Evolutionary conservation across 2,329 filamentous ascomycete species (phyloP).

Genomic region (Dactylonectria macrodidyma): DNA sequence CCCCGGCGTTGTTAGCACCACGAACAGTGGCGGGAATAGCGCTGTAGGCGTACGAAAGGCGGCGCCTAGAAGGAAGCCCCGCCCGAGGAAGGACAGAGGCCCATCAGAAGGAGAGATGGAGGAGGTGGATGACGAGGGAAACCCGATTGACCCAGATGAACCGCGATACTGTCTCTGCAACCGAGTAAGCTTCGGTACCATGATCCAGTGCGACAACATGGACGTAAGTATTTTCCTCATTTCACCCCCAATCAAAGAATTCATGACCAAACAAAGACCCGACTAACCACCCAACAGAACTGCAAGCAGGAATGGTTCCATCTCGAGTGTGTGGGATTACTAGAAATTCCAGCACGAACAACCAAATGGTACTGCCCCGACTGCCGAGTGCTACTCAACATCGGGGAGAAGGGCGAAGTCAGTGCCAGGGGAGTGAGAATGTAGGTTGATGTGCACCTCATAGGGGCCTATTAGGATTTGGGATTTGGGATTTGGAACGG

Average conservation of each 20-base stretch:
- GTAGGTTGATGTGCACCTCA: conserved; percentile 37
- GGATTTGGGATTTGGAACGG: neutral
- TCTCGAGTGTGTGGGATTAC: conserved; percentile 80
- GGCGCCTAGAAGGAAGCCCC: conserved; percentile 76
- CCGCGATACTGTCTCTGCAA: conserved; percentile 84
- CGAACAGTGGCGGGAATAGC: conserved; percentile 72
- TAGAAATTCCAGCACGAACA: conserved; percentile 77
- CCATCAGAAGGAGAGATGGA: conserved; percentile 63
- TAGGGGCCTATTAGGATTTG: conserved; percentile 23
- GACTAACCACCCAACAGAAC: conserved; percentile 59
- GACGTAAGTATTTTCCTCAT: conserved; percentile 69
- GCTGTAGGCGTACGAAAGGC: conserved; percentile 81
- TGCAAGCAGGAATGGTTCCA: conserved; percentile 92
- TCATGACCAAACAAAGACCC: conserved; percentile 21
- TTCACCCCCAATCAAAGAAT: conserved; percentile 22
- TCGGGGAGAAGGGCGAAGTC: conserved; percentile 75
- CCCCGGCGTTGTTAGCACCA: conserved; percentile 78
- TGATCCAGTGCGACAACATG: conserved; percentile 87
- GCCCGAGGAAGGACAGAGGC: conserved; percentile 64
- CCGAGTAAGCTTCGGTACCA: conserved; percentile 84
- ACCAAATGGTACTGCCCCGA: conserved; percentile 90
- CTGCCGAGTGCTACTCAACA: conserved; percentile 75
- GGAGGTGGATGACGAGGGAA: conserved; percentile 78
- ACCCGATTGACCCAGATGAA: conserved; percentile 82
- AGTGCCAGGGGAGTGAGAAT: conserved; percentile 70